phyloP scores from a whole-genome alignment of 441 rosid genomes.

The Metrosideros polymorpha region DNA sequence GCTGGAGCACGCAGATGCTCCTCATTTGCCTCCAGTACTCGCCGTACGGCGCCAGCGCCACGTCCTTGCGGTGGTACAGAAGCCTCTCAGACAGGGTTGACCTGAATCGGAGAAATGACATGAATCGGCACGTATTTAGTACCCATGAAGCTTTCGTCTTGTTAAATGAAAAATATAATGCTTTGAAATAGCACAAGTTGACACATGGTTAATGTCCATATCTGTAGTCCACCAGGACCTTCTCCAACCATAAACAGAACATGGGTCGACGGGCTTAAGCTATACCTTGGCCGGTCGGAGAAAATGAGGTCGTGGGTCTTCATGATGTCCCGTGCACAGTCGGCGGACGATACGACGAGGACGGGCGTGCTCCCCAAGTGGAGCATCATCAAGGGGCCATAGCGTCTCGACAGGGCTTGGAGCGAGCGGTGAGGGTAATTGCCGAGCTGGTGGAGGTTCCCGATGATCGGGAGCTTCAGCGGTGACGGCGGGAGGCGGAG shows the following conservation, averaged over 20 bases:
- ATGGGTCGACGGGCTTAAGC: not conserved
- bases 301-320: constrained; percentile 36
- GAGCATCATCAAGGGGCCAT: constrained; percentile 40
- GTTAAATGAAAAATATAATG: not conserved
- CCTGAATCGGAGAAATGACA: constrained; percentile 18
- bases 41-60: constrained; percentile 35
- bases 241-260: not conserved
- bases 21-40: constrained; percentile 53
- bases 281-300: constrained; percentile 24
- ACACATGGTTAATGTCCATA: not conserved
- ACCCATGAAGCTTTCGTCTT: not conserved
- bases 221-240: not conserved
- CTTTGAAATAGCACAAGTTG: not conserved
- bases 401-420: constrained; percentile 16
- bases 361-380: constrained; percentile 31
- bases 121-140: not conserved
- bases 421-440: constrained; percentile 35
- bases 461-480: constrained; percentile 27
- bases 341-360: constrained; percentile 32
- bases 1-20: constrained; percentile 28
- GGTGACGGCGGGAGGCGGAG: constrained; percentile 30
- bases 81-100: constrained; percentile 18
- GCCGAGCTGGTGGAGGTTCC: constrained; percentile 43
- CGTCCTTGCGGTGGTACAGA: constrained; percentile 20
- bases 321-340: constrained; percentile 28